phyloP scores from a whole-genome alignment of 805 yeast species.

The Hanseniaspora nectarophila region DNA sequence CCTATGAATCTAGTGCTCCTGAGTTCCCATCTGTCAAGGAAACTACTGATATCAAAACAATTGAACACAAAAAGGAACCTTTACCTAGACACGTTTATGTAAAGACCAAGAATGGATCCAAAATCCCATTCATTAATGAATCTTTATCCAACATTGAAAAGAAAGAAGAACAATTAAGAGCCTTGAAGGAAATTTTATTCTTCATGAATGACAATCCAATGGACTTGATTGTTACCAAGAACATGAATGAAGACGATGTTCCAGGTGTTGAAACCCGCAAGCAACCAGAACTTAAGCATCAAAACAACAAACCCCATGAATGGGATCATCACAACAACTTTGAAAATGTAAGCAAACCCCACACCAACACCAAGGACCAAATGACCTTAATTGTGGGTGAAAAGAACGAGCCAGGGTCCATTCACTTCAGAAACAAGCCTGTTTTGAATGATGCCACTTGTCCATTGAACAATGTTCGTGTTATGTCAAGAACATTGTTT shows the following conservation, averaged over 20 bases:
- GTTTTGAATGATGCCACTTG: slow-evolving; percentile 58
- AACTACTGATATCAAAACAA: background rate
- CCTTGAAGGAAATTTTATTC: slow-evolving; percentile 1
- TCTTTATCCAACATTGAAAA: slow-evolving; percentile 9
- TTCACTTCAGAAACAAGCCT: slow-evolving; percentile 64
- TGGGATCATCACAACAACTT: slow-evolving; percentile 18
- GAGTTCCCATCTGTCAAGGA: background rate
- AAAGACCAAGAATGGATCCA: slow-evolving; percentile 2
- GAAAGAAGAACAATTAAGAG: slow-evolving; percentile 13
- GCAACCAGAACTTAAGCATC: slow-evolving; percentile 16
- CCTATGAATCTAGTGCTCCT: background rate
- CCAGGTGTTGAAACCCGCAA: background rate
- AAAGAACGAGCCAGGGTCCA: slow-evolving; percentile 54
- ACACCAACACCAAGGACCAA: slow-evolving; percentile 20
- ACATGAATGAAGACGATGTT: slow-evolving; percentile 7
- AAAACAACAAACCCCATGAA: slow-evolving; percentile 16
- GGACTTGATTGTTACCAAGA: slow-evolving; percentile 4
- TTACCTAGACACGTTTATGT: slow-evolving; percentile 18
- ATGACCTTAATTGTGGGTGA: slow-evolving; percentile 38
- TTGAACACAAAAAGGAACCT: slow-evolving; percentile 9
- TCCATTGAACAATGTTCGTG: slow-evolving; percentile 71
- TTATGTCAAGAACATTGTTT: slow-evolving; percentile 78
- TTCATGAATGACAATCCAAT: slow-evolving; percentile 10
- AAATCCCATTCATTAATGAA: background rate
- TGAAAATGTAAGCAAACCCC: background rate